Percentiles rank a stretch among this genome's conserved stretches.
Evolutionary conservation across 2,329 filamentous ascomycete genomes (phyloP).

Genomic region (Colletotrichum musae): DNA sequence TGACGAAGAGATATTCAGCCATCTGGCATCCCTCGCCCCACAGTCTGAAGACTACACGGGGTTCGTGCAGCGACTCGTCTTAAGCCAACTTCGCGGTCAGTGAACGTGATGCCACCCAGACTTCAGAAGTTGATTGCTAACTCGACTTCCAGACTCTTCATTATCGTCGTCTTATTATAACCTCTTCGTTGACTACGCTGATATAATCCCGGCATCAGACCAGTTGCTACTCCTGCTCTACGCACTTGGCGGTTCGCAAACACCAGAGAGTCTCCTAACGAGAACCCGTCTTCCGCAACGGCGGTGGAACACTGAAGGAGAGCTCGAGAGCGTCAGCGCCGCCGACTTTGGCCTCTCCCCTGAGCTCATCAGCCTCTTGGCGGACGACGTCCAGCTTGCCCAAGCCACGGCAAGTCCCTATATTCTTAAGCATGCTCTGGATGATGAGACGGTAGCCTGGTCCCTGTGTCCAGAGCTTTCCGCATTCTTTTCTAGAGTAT

Average conservation of each 20-base stretch:
- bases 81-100: conserved; percentile 25
- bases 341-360: conserved; percentile 44
- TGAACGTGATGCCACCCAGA: not conserved
- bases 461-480: conserved; percentile 43
- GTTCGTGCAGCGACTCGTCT: conserved; percentile 46
- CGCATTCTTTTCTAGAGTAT: not conserved
- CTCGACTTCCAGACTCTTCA: not conserved
- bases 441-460: conserved; percentile 42
- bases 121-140: not conserved
- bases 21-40: conserved; percentile 44
- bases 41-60: conserved; percentile 38
- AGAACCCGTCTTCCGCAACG: conserved; percentile 42
- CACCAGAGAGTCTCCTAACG: conserved; percentile 46
- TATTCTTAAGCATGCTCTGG: conserved; percentile 38
- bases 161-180: conserved; percentile 44
- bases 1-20: conserved; percentile 49
- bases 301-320: conserved; percentile 46
- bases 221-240: conserved; percentile 46
- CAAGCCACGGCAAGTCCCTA: conserved; percentile 35
- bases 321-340: conserved; percentile 45
- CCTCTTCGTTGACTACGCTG: conserved; percentile 45
- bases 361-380: conserved; percentile 43
- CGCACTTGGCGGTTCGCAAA: conserved; percentile 39
- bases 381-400: conserved; percentile 34
- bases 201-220: conserved; percentile 45